These are phyloP conservation scores for Apiosordaria backusii DNA, from an alignment of 495 filamentous ascomycete species.

Conservation along the genomic window DNA sequence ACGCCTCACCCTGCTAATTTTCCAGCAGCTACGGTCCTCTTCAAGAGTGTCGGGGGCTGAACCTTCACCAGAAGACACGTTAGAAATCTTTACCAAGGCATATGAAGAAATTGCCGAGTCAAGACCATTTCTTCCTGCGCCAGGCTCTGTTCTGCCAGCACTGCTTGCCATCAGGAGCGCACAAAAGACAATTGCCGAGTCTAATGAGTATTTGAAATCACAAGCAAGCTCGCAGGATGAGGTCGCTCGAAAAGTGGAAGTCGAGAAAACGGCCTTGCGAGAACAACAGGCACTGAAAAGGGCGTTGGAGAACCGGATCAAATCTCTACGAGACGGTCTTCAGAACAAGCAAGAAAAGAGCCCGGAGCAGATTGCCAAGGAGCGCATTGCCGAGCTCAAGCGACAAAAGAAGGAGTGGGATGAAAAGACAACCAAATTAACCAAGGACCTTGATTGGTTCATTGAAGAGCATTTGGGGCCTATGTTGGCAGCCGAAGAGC, in stretches of 20 bases:
- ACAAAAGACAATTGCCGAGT: slow-evolving; percentile 59
- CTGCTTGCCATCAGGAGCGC: slow-evolving; percentile 67
- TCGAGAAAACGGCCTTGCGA: slow-evolving; percentile 57
- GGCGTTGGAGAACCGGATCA: slow-evolving; percentile 43
- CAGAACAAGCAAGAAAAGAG: slow-evolving; percentile 56
- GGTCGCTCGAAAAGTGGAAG: slow-evolving; percentile 52
- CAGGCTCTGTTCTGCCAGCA: slow-evolving; percentile 65
- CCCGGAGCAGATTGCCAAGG: slow-evolving; percentile 55
- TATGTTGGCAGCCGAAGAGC: slow-evolving; percentile 83
- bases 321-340: slow-evolving; percentile 50
- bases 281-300: slow-evolving; percentile 62
- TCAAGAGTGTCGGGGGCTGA: slow-evolving; percentile 11
- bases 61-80: slow-evolving; percentile 25
- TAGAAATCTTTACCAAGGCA: slow-evolving; percentile 58
- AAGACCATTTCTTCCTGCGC: slow-evolving; percentile 60
- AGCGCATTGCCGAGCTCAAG: slow-evolving; percentile 56
- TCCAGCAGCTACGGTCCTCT: slow-evolving; percentile 21
- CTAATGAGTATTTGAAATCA: slow-evolving; percentile 54
- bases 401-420: slow-evolving; percentile 55
- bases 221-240: slow-evolving; percentile 53
- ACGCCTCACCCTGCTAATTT: not conserved
- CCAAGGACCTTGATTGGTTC: slow-evolving; percentile 65
- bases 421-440: slow-evolving; percentile 52
- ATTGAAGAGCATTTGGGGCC: slow-evolving; percentile 66
- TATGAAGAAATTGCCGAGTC: slow-evolving; percentile 59